phyloP scores from a whole-genome alignment of 371 early-diverging fungal genomes.

The Funneliformis caledonium region DNA sequence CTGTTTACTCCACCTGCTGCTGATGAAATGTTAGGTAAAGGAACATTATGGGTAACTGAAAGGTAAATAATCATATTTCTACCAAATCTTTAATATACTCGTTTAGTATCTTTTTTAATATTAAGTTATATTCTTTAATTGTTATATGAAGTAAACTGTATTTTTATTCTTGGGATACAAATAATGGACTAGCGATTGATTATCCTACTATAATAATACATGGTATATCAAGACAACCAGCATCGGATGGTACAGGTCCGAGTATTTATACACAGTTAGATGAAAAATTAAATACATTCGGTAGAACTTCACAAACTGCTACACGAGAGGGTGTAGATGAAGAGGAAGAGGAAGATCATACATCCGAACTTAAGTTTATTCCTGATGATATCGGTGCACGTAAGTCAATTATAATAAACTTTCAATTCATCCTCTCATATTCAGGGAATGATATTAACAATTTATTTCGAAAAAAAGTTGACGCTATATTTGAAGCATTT shows the following conservation, averaged over 20 bases:
- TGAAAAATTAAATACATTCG: background rate
- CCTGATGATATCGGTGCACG: conserved; percentile 40
- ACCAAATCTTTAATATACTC: background rate
- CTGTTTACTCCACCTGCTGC: background rate
- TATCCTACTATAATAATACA: conserved; percentile 43
- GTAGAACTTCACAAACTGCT: background rate
- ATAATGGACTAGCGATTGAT: conserved; percentile 42
- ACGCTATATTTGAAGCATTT: conserved; percentile 42
- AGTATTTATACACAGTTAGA: conserved; percentile 42
- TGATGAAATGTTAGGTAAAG: conserved; percentile 26
- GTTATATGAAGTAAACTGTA: conserved; percentile 24
- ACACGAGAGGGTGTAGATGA: background rate
- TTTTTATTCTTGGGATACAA: conserved; percentile 30
- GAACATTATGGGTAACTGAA: conserved; percentile 35
- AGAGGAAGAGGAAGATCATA: conserved; percentile 31
- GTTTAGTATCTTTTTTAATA: background rate
- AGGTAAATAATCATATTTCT: background rate
- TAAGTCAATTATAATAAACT: conserved; percentile 26
- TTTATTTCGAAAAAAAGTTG: conserved; percentile 32
- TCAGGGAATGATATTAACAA: background rate
- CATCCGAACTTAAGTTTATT: conserved; percentile 39
- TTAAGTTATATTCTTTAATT: background rate
- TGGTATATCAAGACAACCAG: conserved; percentile 38
- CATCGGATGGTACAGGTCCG: conserved; percentile 18
- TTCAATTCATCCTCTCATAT: background rate